Conservation (phyloP, 2,329 filamentous ascomycete species). For the Trichoderma pleuroti region DNA sequence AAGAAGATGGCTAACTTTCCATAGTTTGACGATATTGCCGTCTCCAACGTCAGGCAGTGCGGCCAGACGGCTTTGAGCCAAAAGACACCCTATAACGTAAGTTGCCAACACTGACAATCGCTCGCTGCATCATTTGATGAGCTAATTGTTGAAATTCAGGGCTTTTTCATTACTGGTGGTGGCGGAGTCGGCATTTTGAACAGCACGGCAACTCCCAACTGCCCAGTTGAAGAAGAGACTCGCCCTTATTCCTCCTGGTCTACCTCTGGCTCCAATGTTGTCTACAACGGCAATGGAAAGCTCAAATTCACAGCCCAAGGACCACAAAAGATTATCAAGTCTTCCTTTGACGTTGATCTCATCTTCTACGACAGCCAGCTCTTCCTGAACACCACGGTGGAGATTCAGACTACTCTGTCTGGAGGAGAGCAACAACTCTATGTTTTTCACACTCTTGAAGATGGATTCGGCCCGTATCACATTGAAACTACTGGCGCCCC, state of each 20-base stretch:
- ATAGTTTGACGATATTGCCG: neutral
- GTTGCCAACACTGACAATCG: accelerated
- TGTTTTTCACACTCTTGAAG: neutral
- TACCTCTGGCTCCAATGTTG: neutral
- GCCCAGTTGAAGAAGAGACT: neutral
- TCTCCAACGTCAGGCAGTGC: neutral
- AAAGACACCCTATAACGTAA: neutral
- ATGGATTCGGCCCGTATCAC: neutral
- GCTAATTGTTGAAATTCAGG: neutral
- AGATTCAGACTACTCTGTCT: neutral
- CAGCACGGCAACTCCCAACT: neutral
- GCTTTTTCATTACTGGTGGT: neutral
- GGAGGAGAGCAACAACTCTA: neutral
- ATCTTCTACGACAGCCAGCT: neutral
- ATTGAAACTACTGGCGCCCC: neutral
- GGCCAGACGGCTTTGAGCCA: neutral
- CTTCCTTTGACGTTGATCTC: neutral
- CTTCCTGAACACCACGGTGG: neutral
- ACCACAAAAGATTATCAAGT: neutral
- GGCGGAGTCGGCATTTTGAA: neutral
- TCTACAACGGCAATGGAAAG: neutral
- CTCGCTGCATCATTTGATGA: neutral
- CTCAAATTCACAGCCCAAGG: neutral
- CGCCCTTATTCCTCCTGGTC: neutral
- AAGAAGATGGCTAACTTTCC: neutral